Base-by-base conservation (phyloP, 495 filamentous ascomycete genomes). In the Beverwykella pulmonaria region DNA sequence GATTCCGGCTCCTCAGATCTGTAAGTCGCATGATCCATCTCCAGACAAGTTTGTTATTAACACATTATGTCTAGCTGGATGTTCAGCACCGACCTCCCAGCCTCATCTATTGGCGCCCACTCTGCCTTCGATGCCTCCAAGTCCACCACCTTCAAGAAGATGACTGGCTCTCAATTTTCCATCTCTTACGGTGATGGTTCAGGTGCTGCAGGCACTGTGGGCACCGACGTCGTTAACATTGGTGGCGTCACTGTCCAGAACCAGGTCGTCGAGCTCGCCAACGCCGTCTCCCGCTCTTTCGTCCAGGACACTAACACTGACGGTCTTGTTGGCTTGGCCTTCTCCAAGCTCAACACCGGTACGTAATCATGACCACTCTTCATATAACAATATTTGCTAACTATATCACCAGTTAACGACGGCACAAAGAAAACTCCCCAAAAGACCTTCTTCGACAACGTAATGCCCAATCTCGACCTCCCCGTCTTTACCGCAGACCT, bases 1-100 rank as follows among this genome's bases (percentile, higher is more conserved):
- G 92, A 96, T 75, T 90, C 90, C 19, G 92, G 92, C 57, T 92
- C 89, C 5, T 84, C 91, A 17, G 91, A 94, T 75, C 79, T 96
- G 78, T 92, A 86, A 77, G 89, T 84, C 17, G 15, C 15, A 9
- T n/a, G 8, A 12, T 10, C 17, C 39, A 44, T 44, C 15, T n/a
- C 15, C 39, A 2, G 39, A 44, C 15, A 44, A 14, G 17, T 3
- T 15, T 9, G 17, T 12, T 44, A 27, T 30, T 54, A 23, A 67
- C n/a, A 7, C 14, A 26, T 14, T 0, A 25, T 17, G 26, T 55
- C 27, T 34, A 86, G 84, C 63, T 96, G 92, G 92, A 84, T 93
- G 30, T 89, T 93, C 78, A 92, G 85, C 80, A 86, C 86, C 4
- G 71, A 81, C 50, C 81, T 92, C 22, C 76, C 84, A 2, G 39